Evolutionary conservation across 2,329 filamentous ascomycete species (phyloP).

Genomic region (Plenodomus biglobosus): DNA sequence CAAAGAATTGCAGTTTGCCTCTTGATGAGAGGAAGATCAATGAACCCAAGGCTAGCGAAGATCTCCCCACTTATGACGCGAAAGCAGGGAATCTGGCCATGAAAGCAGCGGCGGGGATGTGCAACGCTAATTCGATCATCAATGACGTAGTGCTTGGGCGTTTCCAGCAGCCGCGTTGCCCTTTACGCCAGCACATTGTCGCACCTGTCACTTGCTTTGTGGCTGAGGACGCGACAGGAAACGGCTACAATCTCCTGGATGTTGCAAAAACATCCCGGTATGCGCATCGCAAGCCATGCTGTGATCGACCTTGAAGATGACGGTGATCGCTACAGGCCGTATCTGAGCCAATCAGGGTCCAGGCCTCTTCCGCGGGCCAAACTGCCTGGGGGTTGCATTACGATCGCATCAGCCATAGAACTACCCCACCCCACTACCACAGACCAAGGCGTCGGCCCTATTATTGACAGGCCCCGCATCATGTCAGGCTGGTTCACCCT

Average conservation of each 20-base stretch:
- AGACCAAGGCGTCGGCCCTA: slow-evolving; percentile 1
- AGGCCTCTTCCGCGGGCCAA: neutral
- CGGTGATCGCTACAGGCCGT: slow-evolving; percentile 9
- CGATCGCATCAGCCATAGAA: neutral
- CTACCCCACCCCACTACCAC: slow-evolving; percentile 6
- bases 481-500: slow-evolving; percentile 50
- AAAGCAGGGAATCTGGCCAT: slow-evolving; percentile 22
- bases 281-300: slow-evolving; percentile 8
- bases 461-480: slow-evolving; percentile 7
- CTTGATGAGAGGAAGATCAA: neutral
- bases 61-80: slow-evolving; percentile 8
- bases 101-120: slow-evolving; percentile 8
- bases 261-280: slow-evolving; percentile 6
- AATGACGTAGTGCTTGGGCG: slow-evolving; percentile 21
- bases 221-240: slow-evolving; percentile 3
- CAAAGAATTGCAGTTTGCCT: neutral
- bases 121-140: slow-evolving; percentile 6
- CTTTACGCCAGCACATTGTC: slow-evolving; percentile 8
- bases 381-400: neutral
- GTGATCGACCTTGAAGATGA: slow-evolving; percentile 12
- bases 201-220: slow-evolving; percentile 4
- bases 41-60: slow-evolving; percentile 1
- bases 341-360: slow-evolving; percentile 11
- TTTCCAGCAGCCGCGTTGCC: slow-evolving; percentile 14
- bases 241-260: slow-evolving; percentile 11